A percentile compares a stretch with the other conserved stretches of the same genome.
These are phyloP conservation scores for Mollisiaceae sp. DNA, from an alignment of 2,329 filamentous ascomycete species.

Conservation along the genomic window DNA sequence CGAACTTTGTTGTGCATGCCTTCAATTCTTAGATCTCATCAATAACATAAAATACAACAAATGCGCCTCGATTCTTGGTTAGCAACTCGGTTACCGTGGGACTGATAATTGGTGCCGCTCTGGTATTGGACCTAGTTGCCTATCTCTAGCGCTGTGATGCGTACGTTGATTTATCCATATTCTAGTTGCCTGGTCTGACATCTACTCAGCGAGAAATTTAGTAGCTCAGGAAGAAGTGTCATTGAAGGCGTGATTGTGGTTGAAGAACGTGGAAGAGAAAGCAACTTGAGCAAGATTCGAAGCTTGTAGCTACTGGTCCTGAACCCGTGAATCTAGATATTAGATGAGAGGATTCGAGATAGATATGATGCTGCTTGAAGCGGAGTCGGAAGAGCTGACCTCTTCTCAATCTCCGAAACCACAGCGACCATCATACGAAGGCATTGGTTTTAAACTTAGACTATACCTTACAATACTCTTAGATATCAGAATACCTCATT, in stretches of 20 bases:
- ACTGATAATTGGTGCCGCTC: conserved; percentile 34
- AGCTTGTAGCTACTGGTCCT: neutral
- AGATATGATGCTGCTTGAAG: too few relatives aligned
- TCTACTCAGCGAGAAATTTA: neutral
- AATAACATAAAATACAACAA: conserved; percentile 36
- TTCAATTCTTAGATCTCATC: conserved; percentile 40
- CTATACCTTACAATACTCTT: too few relatives aligned
- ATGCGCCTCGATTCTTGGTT: conserved; percentile 35
- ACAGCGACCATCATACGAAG: too few relatives aligned
- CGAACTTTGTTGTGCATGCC: conserved; percentile 38
- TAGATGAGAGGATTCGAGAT: neutral
- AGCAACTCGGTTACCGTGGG: conserved; percentile 37
- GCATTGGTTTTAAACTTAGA: too few relatives aligned
- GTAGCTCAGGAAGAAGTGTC: neutral
- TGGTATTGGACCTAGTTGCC: conserved; percentile 34
- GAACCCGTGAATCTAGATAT: neutral
- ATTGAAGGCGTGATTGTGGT: neutral
- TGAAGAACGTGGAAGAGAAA: neutral
- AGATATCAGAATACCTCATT: too few relatives aligned
- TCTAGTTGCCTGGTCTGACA: neutral
- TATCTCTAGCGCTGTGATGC: conserved; percentile 31
- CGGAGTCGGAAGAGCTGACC: too few relatives aligned
- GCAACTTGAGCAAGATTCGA: neutral
- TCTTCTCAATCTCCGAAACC: too few relatives aligned
- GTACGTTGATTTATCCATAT: conserved; percentile 23